Evolutionary conservation across 2,329 filamentous ascomycete species (phyloP).

Genomic region (Trichoderma hamatum): DNA sequence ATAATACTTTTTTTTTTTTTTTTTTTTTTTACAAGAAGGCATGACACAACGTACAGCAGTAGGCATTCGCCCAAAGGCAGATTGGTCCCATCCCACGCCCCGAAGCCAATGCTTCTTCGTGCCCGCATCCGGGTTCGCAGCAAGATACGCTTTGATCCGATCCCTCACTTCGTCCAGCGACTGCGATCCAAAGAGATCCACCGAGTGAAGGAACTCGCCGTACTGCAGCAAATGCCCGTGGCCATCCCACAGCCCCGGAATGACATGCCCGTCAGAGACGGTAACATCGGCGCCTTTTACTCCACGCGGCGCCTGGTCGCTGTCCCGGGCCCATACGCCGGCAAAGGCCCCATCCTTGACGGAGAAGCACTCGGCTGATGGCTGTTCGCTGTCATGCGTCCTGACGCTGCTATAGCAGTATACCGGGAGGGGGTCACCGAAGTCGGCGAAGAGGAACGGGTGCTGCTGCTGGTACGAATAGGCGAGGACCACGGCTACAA

Average conservation of each 20-base stretch:
- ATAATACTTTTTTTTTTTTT: no score
- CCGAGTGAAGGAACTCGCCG: conserved; percentile 68
- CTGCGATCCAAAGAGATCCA: conserved; percentile 63
- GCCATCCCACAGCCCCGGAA: conserved; percentile 71
- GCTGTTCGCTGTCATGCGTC: conserved; percentile 42
- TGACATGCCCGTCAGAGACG: conserved; percentile 52
- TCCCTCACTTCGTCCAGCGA: conserved; percentile 57
- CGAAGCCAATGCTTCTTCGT: conserved; percentile 62
- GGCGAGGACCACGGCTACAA: conserved; percentile 39
- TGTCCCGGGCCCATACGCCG: conserved; percentile 47
- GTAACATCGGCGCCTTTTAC: conserved; percentile 22
- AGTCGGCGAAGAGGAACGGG: conserved; percentile 31
- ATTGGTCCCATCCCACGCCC: conserved; percentile 73
- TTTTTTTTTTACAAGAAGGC: no score
- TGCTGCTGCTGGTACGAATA: conserved; percentile 37
- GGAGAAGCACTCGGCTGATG: conserved; percentile 58
- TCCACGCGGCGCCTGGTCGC: conserved; percentile 35
- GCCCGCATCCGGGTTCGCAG: conserved; percentile 54
- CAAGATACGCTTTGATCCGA: conserved; percentile 57
- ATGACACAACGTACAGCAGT: conserved; percentile 55
- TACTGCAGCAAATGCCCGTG: conserved; percentile 70
- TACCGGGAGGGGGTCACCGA: conserved; percentile 29
- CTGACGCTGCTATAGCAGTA: conserved; percentile 47
- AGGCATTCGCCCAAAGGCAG: conserved; percentile 65
- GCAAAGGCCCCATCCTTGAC: conserved; percentile 56